Percentiles rank a stretch among this genome's conserved stretches.
Evolutionary conservation across 768 basidiomycete genomes (phyloP).

Genomic region (Suillus fuscotomentosus): DNA sequence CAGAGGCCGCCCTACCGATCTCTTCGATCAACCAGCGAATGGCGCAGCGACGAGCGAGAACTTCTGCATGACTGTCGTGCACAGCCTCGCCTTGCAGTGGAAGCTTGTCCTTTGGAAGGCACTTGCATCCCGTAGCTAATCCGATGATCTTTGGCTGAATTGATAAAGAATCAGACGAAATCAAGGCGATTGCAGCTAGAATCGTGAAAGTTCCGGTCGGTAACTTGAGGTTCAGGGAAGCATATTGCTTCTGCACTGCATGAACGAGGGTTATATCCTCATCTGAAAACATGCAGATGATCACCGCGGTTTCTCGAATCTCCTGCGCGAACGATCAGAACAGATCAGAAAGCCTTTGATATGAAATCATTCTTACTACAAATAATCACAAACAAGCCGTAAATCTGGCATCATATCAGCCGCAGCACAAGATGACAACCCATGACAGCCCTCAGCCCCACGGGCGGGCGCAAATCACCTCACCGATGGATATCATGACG

Average conservation of each 20-base stretch:
- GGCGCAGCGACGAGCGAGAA: slow-evolving; percentile 80
- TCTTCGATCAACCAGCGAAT: slow-evolving; percentile 81
- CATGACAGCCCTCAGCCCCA: not conserved
- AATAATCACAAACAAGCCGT: slow-evolving; percentile 10
- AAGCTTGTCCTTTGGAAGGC: slow-evolving; percentile 62
- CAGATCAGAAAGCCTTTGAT: not conserved
- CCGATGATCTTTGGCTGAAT: slow-evolving; percentile 55
- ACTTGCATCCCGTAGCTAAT: slow-evolving; percentile 83
- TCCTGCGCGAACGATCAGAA: not conserved
- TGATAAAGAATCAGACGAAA: slow-evolving; percentile 21
- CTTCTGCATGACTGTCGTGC: slow-evolving; percentile 91
- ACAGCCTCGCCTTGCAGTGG: slow-evolving; percentile 72
- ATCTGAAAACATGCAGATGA: slow-evolving; percentile 10
- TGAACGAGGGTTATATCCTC: slow-evolving; percentile 28
- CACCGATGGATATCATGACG: not conserved
- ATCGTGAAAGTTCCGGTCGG: slow-evolving; percentile 61
- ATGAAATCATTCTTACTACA: slow-evolving; percentile 10
- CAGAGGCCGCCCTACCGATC: slow-evolving; percentile 30
- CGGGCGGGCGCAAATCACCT: no score
- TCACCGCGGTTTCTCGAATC: not conserved
- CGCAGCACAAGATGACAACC: not conserved
- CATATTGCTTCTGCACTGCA: slow-evolving; percentile 43
- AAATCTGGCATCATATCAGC: not conserved
- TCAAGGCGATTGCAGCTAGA: slow-evolving; percentile 55
- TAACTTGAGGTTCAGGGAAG: slow-evolving; percentile 46